These are phyloP conservation scores for Psilocybe sp. DNA, from an alignment of 768 basidiomycete species.

Conservation along the genomic window DNA sequence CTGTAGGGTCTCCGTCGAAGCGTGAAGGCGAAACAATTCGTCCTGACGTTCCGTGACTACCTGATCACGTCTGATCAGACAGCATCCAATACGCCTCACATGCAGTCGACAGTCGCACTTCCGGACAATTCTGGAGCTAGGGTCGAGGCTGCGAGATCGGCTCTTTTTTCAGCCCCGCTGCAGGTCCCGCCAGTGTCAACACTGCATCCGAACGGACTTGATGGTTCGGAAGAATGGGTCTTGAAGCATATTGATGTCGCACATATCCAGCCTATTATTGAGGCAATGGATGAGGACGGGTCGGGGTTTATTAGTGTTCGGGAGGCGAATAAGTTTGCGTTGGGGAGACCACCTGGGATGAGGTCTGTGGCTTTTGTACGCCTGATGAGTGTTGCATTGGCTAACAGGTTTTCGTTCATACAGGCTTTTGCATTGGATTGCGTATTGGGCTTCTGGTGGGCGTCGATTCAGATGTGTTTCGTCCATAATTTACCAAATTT, in stretches of 20 bases:
- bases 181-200: too few relatives aligned
- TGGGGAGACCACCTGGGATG: constrained; percentile 13
- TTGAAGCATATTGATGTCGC: constrained; percentile 20
- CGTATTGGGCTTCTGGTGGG: constrained; percentile 22
- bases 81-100: too few relatives aligned
- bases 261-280: constrained; percentile 20
- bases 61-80: background rate
- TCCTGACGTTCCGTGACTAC: background rate
- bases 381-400: background rate
- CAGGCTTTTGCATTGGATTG: constrained; percentile 23
- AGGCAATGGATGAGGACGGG: constrained; percentile 22
- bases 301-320: constrained; percentile 22
- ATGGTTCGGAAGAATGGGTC: constrained; percentile 13
- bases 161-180: too few relatives aligned
- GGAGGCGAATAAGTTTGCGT: constrained; percentile 20
- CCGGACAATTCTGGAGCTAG: too few relatives aligned
- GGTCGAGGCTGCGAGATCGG: too few relatives aligned
- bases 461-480: background rate
- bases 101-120: too few relatives aligned
- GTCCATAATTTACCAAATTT: too few relatives aligned
- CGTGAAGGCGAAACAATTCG: constrained; percentile 1
- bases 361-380: constrained; percentile 6
- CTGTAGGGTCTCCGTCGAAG: background rate
- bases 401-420: background rate
- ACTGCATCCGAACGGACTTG: background rate